These are phyloP conservation scores for Amylostereum areolatum DNA, from an alignment of 1,284 basidiomycete genomes.

Conservation along the genomic window DNA sequence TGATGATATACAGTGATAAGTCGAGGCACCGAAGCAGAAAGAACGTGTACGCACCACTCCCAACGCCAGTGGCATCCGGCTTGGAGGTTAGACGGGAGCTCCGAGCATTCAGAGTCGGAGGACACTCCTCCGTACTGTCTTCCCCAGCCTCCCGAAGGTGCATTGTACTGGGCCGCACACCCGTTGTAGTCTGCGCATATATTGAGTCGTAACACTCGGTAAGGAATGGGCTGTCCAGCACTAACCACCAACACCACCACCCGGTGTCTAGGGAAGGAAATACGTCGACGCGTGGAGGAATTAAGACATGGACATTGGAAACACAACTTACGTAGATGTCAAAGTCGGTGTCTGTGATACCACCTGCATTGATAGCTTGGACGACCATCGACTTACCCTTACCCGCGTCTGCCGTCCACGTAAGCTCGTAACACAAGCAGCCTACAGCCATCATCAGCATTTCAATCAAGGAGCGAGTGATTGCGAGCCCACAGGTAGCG, in stretches of 20 bases:
- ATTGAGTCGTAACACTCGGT: too few species aligned
- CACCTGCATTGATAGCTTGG: constrained; percentile 19
- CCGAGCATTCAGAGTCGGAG: constrained; percentile 14
- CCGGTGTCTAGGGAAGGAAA: too few species aligned
- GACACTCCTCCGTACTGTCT: constrained; percentile 18
- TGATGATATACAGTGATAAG: background rate
- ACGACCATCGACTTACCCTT: constrained; percentile 18
- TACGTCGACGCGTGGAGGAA: background rate
- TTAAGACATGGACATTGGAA: background rate
- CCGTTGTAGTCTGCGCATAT: constrained; percentile 14
- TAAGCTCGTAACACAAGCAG: constrained; percentile 19
- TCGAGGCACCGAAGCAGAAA: background rate
- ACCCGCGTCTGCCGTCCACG: constrained; percentile 16
- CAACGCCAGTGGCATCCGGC: constrained; percentile 19
- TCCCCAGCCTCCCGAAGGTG: constrained; percentile 15
- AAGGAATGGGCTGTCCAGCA: too few species aligned
- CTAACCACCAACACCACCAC: too few species aligned
- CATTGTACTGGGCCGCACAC: constrained; percentile 16
- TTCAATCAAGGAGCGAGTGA: too few species aligned
- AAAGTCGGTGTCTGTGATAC: background rate
- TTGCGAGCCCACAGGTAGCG: constrained; percentile 8
- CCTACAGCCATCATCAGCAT: constrained; percentile 6
- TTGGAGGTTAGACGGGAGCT: constrained; percentile 17
- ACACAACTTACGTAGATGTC: too few species aligned
- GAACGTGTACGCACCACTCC: constrained; percentile 12